These are phyloP conservation scores for Eimeria acervulina DNA, from an alignment of 169 alveolate genomes.

Conservation along the genomic window DNA sequence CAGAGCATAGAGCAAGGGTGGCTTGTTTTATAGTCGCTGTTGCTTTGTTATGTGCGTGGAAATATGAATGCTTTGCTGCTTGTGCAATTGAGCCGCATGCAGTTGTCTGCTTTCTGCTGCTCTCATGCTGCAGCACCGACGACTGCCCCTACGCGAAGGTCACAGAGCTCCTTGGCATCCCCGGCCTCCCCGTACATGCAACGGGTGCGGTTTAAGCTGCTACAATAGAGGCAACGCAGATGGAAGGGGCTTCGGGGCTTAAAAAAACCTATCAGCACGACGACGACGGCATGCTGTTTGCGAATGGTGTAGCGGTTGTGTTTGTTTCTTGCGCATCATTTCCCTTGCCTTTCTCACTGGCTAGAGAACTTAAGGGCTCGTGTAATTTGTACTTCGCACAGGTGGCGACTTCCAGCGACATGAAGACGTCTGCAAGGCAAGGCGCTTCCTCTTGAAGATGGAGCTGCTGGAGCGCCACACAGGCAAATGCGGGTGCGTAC, in stretches of 20 bases:
- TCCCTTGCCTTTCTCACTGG: too few species aligned
- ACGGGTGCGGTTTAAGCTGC: not conserved
- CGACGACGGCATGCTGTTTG: too few species aligned
- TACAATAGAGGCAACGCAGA: not conserved
- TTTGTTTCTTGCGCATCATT: too few species aligned
- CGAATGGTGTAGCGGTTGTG: too few species aligned
- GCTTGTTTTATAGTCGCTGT: not conserved
- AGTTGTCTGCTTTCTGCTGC: not conserved
- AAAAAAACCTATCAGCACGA: not conserved
- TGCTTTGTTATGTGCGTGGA: too few species aligned
- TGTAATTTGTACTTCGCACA: not conserved
- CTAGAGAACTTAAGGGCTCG: too few species aligned
- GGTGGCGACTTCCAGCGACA: slow-evolving; percentile 55
- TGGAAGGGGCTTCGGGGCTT: not conserved
- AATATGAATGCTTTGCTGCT: not conserved
- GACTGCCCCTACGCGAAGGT: slow-evolving; percentile 61
- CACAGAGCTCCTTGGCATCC: slow-evolving; percentile 41
- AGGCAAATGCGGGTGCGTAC: slow-evolving; percentile 33
- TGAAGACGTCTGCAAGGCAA: slow-evolving; percentile 50
- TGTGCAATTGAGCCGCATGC: not conserved
- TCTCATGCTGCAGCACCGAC: slow-evolving; percentile 36
- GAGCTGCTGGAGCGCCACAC: slow-evolving; percentile 20
- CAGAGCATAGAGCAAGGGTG: not conserved
- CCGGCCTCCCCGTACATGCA: slow-evolving; percentile 27
- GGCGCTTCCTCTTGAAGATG: slow-evolving; percentile 11